These are phyloP conservation scores for Cucurbita moschata DNA, from an alignment of 306 rosid species.

Conservation along the genomic window DNA sequence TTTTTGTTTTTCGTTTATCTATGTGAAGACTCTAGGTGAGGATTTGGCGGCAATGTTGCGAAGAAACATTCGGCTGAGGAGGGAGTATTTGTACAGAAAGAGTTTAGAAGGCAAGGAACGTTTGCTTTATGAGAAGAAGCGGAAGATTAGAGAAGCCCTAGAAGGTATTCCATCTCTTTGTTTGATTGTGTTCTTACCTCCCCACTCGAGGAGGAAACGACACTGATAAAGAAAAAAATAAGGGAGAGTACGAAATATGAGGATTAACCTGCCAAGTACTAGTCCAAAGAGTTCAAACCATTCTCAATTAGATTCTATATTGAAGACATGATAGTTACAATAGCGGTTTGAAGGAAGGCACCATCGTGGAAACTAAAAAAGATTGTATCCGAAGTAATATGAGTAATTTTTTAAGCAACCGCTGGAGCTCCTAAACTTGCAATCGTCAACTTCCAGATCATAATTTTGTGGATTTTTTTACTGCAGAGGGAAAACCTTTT, in stretches of 20 bases:
- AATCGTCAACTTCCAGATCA: not conserved
- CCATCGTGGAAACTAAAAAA: not conserved
- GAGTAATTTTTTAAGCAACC: not conserved
- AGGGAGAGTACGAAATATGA: not conserved
- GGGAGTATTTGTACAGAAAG: constrained; percentile 72
- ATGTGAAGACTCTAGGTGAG: not conserved
- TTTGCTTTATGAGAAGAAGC: constrained; percentile 66
- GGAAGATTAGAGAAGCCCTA: constrained; percentile 64
- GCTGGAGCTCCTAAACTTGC: not conserved
- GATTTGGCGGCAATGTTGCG: constrained; percentile 34
- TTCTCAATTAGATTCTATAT: not conserved
- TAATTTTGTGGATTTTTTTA: not conserved
- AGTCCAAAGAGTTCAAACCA: not conserved
- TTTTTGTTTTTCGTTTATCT: not conserved
- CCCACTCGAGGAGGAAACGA: not conserved
- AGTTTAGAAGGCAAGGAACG: constrained; percentile 77
- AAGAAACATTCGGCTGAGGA: constrained; percentile 46
- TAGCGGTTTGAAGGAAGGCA: not conserved
- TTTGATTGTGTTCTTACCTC: not conserved
- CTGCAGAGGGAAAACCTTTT: constrained; percentile 72
- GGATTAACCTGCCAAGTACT: not conserved
- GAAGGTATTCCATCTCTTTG: constrained; percentile 28
- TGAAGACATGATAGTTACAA: not conserved
- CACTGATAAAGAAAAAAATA: not conserved
- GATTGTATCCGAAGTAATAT: not conserved